Base-by-base conservation (phyloP, 345 rosid genomes). In the rapeseed (Brassica napus) region DNA sequence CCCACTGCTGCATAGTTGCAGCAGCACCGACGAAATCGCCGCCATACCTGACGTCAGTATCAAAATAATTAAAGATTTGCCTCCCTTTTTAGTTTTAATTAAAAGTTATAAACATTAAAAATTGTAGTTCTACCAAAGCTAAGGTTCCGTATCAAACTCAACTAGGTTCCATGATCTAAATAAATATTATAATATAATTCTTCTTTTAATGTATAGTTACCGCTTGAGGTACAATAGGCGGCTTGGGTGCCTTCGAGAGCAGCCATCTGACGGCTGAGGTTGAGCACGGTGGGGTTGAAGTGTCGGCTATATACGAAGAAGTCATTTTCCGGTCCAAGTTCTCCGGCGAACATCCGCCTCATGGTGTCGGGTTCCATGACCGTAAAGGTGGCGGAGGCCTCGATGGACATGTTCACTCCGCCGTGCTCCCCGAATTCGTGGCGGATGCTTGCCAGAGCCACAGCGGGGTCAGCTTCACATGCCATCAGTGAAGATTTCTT, bases 391-490 rank as follows among this genome's bases (percentile, higher is more conserved):
- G 97, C 99, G n/a, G 98, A 95, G 57, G 98, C 97, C 82, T 95
- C 99, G 65, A 91, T 95, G 0, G 99, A 95, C 98, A 93, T 95
- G 85, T 95, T 95, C 35, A 90, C 99, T 28, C 98, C 99, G 57
- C 99, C 99, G 62, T 95, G 98, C 77, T 95, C 98, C 4, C 98
- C 99, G 64, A 95, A 95, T 79, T 90, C 97, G 78, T 95, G 98
- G 47, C 99, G 88, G 10, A 86, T 83, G 57, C 83, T 74, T 30
- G 97, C 98, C 71, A 95, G 73, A 16, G 94, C 93, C 0, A 91
- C 92, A 1, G 87, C 92, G 3, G 99, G 99, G 73, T 93, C 97
- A 1, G 78, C 89, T 81, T 67, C 87, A 84, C 7, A 59, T 10
- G 9, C 76, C 26, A 21, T 69, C 71, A 16, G 82, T 18, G 85